Evolutionary conservation across 768 basidiomycete species (phyloP).

Genomic region (Nidularia pulvinata): DNA sequence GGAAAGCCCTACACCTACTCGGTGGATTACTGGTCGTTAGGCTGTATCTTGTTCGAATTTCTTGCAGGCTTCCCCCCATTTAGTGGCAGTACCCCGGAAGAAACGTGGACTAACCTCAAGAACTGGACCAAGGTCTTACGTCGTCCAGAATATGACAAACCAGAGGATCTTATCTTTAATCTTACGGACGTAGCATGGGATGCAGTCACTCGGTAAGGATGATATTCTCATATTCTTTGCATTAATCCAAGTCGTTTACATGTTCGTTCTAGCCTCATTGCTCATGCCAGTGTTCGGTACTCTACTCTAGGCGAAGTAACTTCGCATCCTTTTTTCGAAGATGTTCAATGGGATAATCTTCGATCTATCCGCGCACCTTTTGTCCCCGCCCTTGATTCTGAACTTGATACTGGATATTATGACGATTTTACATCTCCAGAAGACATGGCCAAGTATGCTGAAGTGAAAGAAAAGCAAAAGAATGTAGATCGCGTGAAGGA

Average conservation of each 20-base stretch:
- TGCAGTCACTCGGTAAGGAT: conserved; percentile 76
- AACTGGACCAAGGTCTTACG: conserved; percentile 94
- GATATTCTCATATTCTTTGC: background rate
- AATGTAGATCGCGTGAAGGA: conserved; percentile 94
- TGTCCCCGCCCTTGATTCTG: conserved; percentile 92
- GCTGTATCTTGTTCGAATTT: conserved; percentile 98
- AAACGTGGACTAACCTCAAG: conserved; percentile 99
- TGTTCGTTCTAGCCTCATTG: conserved; percentile 64
- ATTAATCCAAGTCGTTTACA: background rate
- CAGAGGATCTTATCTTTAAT: conserved; percentile 97
- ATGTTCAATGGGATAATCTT: conserved; percentile 76
- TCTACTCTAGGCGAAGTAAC: conserved; percentile 72
- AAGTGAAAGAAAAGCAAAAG: conserved; percentile 95
- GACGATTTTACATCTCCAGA: conserved; percentile 87
- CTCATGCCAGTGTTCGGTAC: conserved; percentile 82
- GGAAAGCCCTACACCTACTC: conserved; percentile 95
- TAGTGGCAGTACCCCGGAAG: conserved; percentile 92
- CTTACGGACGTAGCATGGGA: conserved; percentile 94
- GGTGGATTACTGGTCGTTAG: conserved; percentile 98
- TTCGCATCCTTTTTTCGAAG: conserved; percentile 81
- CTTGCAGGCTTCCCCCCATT: conserved; percentile 98
- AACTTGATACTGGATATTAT: conserved; percentile 95
- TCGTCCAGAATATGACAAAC: conserved; percentile 94
- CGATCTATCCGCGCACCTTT: conserved; percentile 83
- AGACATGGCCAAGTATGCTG: conserved; percentile 99